Evolutionary conservation across 2,329 filamentous ascomycete species (phyloP).

Genomic region (Ascochyta koolunga): DNA sequence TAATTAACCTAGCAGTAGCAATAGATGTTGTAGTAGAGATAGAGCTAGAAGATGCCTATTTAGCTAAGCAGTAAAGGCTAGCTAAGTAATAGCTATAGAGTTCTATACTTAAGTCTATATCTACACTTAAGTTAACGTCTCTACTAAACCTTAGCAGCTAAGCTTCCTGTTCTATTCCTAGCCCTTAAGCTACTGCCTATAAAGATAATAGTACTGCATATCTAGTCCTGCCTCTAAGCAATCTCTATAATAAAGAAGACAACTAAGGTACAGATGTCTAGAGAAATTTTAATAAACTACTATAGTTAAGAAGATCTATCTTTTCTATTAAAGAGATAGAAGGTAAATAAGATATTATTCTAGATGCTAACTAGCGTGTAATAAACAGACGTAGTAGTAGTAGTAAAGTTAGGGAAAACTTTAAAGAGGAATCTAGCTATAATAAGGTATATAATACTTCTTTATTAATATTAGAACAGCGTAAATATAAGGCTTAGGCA

Average conservation of each 20-base stretch:
- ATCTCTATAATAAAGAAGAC: conserved; percentile 9
- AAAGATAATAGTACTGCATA: conserved; percentile 3
- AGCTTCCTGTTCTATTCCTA: neutral
- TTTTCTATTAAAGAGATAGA: conserved; percentile 8
- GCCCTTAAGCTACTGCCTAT: neutral
- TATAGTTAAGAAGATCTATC: conserved; percentile 11
- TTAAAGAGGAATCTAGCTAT: neutral
- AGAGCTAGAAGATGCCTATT: conserved; percentile 13
- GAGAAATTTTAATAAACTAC: conserved; percentile 3
- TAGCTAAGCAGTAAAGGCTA: conserved; percentile 16
- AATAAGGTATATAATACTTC: neutral
- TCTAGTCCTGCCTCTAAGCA: neutral
- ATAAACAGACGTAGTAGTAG: conserved; percentile 1
- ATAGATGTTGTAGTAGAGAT: conserved; percentile 6
- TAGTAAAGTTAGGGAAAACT: conserved; percentile 1
- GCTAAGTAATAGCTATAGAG: conserved; percentile 16
- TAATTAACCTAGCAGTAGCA: conserved; percentile 8
- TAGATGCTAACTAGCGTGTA: neutral
- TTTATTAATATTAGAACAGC: conserved; percentile 1
- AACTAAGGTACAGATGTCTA: neutral
- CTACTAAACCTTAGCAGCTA: conserved; percentile 3
- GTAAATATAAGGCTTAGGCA: neutral
- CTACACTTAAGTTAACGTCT: conserved; percentile 10
- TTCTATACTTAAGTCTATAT: conserved; percentile 8
- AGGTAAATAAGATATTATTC: neutral